Base-by-base conservation (phyloP, 805 yeast genomes). In the Barnettozyma siamensis region DNA sequence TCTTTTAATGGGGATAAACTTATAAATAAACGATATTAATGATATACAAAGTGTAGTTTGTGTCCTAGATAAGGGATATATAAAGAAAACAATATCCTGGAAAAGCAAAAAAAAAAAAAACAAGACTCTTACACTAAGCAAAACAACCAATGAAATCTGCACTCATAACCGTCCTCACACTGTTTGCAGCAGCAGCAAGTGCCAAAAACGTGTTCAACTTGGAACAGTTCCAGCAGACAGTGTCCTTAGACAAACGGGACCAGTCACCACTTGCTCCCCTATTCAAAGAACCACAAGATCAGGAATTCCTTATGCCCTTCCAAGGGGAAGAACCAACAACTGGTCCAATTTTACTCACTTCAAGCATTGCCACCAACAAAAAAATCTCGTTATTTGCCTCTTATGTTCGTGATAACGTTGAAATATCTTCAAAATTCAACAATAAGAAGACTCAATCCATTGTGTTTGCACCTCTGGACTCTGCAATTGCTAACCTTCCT, bases 381-480 rank as follows among this genome's bases (percentile, higher is more conserved):
- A 70, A 72, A 17, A 69, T 83, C 33, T 69, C 82, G 13, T 70
- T 85, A 8, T 82, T 86, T 58, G 72, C 88, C 3, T 73, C 80
- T 1, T 84, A 85, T 56, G 63, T 83, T n/a, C 72, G 95, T 44
- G 85, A 83, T 51, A 69, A 76, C 54, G 63, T 70, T 13, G 71
- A 66, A 11, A 54, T 82, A 21, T 69, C 74, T 23, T 42, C 54
- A 16, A 68, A 71, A 46, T 72, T 83, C 47, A 78, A 73, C 44
- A 60, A 67, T 43, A 58, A 62, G 13, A 62, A 65, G 24, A 53
- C 54, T 30, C 65, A 65, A 51, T 67, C 64, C 42, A 62, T 85
- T 18, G 72, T 87, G 7, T 72, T 87, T 53, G 86, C 94, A 3
- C 95, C 95, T 7, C 66, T 77, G 2, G 77, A 87, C 54, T 60